Conservation (phyloP, 345 rosid genomes). For the Salix exigua region DNA sequence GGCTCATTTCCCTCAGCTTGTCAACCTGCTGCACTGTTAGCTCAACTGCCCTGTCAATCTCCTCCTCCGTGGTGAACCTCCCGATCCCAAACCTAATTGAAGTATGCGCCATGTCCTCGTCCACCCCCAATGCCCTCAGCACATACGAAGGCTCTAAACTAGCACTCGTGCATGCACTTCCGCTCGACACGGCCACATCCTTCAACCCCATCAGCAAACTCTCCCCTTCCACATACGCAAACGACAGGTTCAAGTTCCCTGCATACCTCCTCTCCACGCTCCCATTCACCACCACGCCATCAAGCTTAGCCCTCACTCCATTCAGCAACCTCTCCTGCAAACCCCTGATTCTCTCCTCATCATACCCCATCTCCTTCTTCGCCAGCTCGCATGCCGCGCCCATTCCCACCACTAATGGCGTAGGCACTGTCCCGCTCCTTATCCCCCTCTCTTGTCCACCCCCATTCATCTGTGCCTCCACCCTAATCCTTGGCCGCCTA, state of each 20-base stretch:
- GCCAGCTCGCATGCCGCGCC: constrained; percentile 92
- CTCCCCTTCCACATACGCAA: constrained; percentile 98
- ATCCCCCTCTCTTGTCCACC: constrained; percentile 99
- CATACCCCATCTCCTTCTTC: constrained; percentile 83
- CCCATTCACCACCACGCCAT: constrained; percentile 87
- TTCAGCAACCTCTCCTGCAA: constrained; percentile 69
- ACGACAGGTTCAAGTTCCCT: constrained; percentile 84
- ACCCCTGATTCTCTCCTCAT: constrained; percentile 54
- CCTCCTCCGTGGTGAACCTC: constrained; percentile 85
- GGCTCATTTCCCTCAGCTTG: constrained; percentile 81
- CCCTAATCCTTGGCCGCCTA: constrained; percentile 73
- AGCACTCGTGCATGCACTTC: constrained; percentile 98
- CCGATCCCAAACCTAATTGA: constrained; percentile 97
- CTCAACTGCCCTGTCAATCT: constrained; percentile 77
- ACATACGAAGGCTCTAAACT: constrained; percentile 97
- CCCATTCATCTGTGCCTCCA: constrained; percentile 91
- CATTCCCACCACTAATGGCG: constrained; percentile 74
- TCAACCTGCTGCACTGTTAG: constrained; percentile 83
- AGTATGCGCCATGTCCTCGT: constrained; percentile 85
- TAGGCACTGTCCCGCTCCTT: constrained; percentile 80
- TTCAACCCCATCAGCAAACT: constrained; percentile 94
- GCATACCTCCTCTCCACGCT: constrained; percentile 70
- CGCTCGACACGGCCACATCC: constrained; percentile 97
- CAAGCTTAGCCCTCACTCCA: constrained; percentile 66
- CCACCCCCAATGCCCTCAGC: constrained; percentile 93